Conservation (phyloP, 1,284 basidiomycete species). For the Ceratobasidium sp. region DNA sequence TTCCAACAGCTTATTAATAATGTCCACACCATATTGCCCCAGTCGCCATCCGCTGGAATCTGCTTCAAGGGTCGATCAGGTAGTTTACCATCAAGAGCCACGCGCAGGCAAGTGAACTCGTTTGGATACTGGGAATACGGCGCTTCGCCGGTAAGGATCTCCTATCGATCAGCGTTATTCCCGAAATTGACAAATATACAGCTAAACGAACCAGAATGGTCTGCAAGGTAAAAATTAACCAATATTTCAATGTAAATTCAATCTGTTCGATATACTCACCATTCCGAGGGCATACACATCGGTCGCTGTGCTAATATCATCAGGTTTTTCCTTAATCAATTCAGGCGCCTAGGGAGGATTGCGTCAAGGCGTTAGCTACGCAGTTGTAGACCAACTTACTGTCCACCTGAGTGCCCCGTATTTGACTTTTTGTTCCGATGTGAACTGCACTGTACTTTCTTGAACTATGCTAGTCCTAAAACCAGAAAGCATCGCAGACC, state of each 20-base stretch:
- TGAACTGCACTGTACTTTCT: not conserved
- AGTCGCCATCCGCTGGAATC: not conserved
- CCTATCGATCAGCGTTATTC: not conserved
- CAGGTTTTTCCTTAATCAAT: too few relatives aligned
- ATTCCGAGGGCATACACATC: slow-evolving; percentile 33
- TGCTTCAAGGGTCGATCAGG: not conserved
- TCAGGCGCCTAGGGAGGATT: too few relatives aligned
- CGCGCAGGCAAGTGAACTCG: not conserved
- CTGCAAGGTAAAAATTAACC: not conserved
- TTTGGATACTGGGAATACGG: not conserved
- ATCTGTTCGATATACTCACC: not conserved
- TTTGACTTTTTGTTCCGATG: not conserved
- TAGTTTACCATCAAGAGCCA: not conserved
- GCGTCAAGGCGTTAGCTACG: too few relatives aligned
- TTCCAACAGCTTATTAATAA: not conserved
- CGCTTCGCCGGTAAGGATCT: not conserved
- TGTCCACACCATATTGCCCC: not conserved
- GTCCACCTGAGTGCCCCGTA: not conserved
- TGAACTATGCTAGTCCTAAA: not conserved
- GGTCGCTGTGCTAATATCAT: not conserved
- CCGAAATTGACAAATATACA: too few relatives aligned
- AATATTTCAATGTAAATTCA: not conserved
- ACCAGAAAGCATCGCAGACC: not conserved
- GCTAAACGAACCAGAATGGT: not conserved
- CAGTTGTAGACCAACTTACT: too few relatives aligned